These are phyloP conservation scores for Fragilaria crotonensis DNA, from an alignment of 108 stramenopile species.

Conservation along the genomic window DNA sequence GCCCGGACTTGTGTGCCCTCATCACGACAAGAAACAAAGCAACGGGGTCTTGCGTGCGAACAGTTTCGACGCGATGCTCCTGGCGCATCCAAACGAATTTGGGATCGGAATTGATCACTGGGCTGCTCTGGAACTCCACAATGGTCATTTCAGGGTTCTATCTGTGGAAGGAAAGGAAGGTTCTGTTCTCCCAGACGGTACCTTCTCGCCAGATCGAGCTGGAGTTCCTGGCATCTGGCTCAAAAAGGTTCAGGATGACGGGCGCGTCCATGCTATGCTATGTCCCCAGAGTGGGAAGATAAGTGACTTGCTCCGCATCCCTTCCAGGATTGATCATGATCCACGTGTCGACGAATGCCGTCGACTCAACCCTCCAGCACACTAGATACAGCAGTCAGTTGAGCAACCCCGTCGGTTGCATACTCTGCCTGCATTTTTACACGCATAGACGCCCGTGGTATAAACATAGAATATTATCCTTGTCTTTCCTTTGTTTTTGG, in stretches of 20 bases:
- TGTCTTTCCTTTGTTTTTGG: too few relatives aligned
- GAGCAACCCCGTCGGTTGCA: too few relatives aligned
- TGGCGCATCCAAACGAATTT: too few relatives aligned
- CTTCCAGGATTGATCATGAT: neutral
- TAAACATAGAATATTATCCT: too few relatives aligned
- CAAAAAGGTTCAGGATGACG: conserved; percentile 16
- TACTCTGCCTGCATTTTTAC: too few relatives aligned
- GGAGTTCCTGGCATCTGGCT: conserved; percentile 25
- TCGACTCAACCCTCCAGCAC: neutral
- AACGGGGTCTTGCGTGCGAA: too few relatives aligned
- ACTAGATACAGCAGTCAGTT: too few relatives aligned
- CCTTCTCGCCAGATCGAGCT: conserved; percentile 14
- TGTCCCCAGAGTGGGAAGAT: neutral
- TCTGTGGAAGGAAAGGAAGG: conserved; percentile 13
- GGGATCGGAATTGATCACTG: conserved; percentile 33
- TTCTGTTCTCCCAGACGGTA: conserved; percentile 13
- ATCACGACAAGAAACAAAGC: too few relatives aligned
- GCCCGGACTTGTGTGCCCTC: too few relatives aligned
- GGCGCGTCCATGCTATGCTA: neutral
- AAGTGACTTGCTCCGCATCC: neutral
- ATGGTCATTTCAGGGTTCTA: conserved; percentile 9
- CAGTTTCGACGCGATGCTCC: too few relatives aligned
- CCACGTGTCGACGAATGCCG: neutral
- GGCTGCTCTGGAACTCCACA: conserved; percentile 19
- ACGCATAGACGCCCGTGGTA: too few relatives aligned